These are phyloP conservation scores for Pichia exigua DNA, from an alignment of 805 yeast species.

Conservation along the genomic window DNA sequence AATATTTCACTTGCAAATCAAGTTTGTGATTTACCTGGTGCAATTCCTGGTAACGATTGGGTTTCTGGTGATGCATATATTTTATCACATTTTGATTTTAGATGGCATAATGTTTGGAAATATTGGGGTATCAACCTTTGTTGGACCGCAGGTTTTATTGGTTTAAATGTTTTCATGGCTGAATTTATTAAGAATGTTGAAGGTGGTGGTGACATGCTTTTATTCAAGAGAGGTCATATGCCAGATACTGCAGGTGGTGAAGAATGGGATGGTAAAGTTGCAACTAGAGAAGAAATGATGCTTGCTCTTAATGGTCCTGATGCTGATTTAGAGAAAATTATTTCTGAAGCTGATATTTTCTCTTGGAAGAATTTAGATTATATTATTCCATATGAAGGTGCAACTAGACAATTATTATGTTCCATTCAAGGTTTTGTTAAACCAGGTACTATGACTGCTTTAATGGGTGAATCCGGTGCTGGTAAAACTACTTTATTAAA, in stretches of 20 bases:
- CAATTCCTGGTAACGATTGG: conserved; percentile 27
- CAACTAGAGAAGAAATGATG: conserved; percentile 25
- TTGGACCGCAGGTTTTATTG: conserved; percentile 37
- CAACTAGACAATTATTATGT: conserved; percentile 34
- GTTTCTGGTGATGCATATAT: conserved; percentile 31
- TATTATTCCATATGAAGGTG: conserved; percentile 42
- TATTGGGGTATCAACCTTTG: conserved; percentile 41
- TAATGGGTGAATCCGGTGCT: conserved; percentile 60
- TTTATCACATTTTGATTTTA: conserved; percentile 28
- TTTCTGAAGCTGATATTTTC: conserved; percentile 45
- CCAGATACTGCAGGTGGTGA: conserved; percentile 26
- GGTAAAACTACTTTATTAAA: conserved; percentile 53
- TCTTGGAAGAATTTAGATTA: conserved; percentile 61
- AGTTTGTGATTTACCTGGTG: conserved; percentile 45
- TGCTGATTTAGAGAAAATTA: conserved; percentile 31
- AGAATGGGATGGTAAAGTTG: conserved; percentile 37
- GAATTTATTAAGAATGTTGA: conserved; percentile 27
- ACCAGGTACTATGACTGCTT: conserved; percentile 51
- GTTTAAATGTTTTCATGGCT: conserved; percentile 24
- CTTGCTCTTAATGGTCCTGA: conserved; percentile 20
- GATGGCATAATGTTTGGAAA: conserved; percentile 38
- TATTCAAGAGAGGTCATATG: conserved; percentile 37
- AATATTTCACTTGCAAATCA: conserved; percentile 32
- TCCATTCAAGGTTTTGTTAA: conserved; percentile 36
- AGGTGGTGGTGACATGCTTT: conserved; percentile 29